Percentiles rank a stretch among this genome's conserved stretches.
These are phyloP conservation scores for Dendrobium nobile DNA, from an alignment of 106 monocot genomes.

Conservation along the genomic window DNA sequence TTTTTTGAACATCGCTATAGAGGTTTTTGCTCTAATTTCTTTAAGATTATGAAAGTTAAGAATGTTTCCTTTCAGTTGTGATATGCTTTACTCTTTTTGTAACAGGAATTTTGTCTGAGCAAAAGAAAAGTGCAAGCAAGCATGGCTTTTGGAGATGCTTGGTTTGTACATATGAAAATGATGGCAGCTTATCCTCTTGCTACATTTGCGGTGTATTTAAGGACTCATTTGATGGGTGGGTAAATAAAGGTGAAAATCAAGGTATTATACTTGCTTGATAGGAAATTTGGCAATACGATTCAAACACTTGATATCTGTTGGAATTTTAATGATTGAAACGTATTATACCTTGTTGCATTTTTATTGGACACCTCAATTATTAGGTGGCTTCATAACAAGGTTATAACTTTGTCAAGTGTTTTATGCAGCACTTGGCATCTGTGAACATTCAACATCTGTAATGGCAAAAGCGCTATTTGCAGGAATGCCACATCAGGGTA, in stretches of 20 bases:
- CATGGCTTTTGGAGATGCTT: slow-evolving; percentile 42
- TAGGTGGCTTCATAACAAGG: not conserved
- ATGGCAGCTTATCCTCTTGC: slow-evolving; percentile 36
- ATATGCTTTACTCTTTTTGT: not conserved
- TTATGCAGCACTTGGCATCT: slow-evolving; percentile 34
- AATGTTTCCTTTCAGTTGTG: not conserved
- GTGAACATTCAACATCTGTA: slow-evolving; percentile 35
- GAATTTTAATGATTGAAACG: not conserved
- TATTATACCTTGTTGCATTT: not conserved
- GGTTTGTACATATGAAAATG: slow-evolving; percentile 53
- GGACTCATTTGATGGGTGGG: slow-evolving; percentile 15
- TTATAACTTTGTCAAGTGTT: slow-evolving; percentile 6
- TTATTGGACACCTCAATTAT: not conserved
- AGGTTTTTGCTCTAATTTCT: no score
- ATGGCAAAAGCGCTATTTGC: slow-evolving; percentile 80
- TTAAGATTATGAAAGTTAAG: not conserved
- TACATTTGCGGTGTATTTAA: slow-evolving; percentile 53
- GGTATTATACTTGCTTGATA: slow-evolving; percentile 18
- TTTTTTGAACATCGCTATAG: no score
- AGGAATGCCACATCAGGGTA: slow-evolving; percentile 18
- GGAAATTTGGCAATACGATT: not conserved
- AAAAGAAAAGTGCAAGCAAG: not conserved
- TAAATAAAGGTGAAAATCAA: slow-evolving; percentile 20
- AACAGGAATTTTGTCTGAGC: not conserved
- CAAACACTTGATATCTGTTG: not conserved